Percentiles rank a stretch among this genome's conserved stretches.
Evolutionary conservation across 2,329 filamentous ascomycete genomes (phyloP).

Genomic region (Aspergillus carbonarius): DNA sequence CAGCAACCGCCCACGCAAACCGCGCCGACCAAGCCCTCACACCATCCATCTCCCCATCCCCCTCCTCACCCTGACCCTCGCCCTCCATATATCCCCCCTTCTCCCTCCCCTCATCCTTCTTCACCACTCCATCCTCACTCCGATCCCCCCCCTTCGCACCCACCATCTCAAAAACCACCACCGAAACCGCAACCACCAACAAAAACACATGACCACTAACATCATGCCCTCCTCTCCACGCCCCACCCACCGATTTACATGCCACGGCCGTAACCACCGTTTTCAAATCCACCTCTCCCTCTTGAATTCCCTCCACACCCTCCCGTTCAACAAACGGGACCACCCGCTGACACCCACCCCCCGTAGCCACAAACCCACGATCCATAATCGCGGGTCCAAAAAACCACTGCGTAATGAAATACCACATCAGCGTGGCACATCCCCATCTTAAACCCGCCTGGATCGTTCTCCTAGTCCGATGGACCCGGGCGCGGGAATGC

Average conservation of each 20-base stretch:
- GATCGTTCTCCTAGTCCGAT: conserved; percentile 47
- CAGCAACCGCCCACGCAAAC: conserved; percentile 59
- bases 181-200: conserved; percentile 77
- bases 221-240: conserved; percentile 92
- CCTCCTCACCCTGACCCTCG: conserved; percentile 29
- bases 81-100: no score
- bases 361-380: conserved; percentile 81
- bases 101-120: not conserved
- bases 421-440: conserved; percentile 75
- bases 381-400: conserved; percentile 91
- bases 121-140: conserved; percentile 19
- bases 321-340: conserved; percentile 44
- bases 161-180: conserved; percentile 78
- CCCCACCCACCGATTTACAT: conserved; percentile 78
- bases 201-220: conserved; percentile 95
- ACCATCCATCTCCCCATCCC: conserved; percentile 45
- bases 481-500: conserved; percentile 38
- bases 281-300: conserved; percentile 22
- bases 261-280: conserved; percentile 69
- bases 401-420: conserved; percentile 91
- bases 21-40: conserved; percentile 57
- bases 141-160: conserved; percentile 51
- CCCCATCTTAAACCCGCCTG: conserved; percentile 68
- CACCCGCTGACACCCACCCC: conserved; percentile 73
- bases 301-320: not conserved